Conservation (phyloP, 352 stramenopile genomes). For the Pythium insidiosum region DNA sequence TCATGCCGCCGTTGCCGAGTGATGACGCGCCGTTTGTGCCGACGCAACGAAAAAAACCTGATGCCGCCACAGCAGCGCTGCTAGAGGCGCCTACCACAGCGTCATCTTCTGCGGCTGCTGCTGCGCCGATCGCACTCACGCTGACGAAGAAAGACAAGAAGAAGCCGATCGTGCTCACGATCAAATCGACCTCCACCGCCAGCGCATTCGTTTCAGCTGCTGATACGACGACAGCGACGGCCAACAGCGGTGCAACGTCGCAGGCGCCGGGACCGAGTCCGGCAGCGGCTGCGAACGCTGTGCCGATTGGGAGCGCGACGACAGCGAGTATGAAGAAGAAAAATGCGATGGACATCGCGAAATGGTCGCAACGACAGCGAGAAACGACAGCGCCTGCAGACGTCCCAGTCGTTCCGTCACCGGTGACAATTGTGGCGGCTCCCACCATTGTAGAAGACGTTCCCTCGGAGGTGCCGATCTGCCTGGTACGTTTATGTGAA, state of each 20-base stretch:
- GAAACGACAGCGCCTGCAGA: conserved; percentile 9
- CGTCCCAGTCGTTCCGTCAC: neutral
- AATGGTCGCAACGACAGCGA: conserved; percentile 66
- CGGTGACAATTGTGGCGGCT: neutral
- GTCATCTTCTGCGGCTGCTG: neutral
- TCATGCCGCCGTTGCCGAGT: conserved; percentile 33
- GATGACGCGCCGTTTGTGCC: conserved; percentile 22
- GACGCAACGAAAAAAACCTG: too few species aligned
- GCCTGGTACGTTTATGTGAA: conserved; percentile 40
- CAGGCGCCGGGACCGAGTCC: neutral
- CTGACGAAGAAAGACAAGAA: conserved; percentile 52
- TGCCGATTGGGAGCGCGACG: conserved; percentile 8
- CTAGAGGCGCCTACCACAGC: too few species aligned
- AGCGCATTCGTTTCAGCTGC: neutral
- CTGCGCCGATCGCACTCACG: conserved; percentile 5
- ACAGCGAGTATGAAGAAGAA: conserved; percentile 53
- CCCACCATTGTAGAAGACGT: conserved; percentile 33
- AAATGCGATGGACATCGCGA: conserved; percentile 70
- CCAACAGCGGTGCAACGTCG: neutral
- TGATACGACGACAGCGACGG: neutral
- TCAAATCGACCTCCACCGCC: conserved; percentile 20
- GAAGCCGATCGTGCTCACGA: conserved; percentile 54
- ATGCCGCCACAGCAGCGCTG: neutral
- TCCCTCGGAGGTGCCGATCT: conserved; percentile 60
- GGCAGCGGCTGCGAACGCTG: neutral